Evolutionary conservation across 176 grass and related monocot species (phyloP).

Genomic region (Poa pratensis): DNA sequence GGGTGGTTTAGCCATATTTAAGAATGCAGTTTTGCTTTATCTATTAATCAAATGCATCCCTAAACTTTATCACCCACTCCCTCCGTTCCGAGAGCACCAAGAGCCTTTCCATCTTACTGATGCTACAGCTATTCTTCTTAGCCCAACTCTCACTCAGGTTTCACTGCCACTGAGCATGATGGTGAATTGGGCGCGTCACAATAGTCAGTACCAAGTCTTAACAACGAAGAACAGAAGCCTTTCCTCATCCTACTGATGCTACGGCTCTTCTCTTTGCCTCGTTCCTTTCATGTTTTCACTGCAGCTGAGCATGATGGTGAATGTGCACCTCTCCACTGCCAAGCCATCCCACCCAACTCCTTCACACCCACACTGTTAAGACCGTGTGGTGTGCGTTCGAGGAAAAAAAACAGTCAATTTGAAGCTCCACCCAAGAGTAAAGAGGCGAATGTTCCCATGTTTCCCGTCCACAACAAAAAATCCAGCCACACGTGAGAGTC

Average conservation of each 20-base stretch:
- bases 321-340: background rate
- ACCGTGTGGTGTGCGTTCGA: background rate
- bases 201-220: conserved; percentile 9
- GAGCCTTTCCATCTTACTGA: background rate
- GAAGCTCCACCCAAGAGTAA: background rate
- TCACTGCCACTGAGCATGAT: background rate
- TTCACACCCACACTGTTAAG: background rate
- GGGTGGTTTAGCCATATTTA: background rate
- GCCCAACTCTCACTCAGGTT: background rate
- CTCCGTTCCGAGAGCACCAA: background rate
- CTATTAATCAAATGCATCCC: background rate
- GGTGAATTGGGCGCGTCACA: background rate
- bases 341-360: background rate
- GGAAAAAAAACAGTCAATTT: background rate
- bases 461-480: background rate
- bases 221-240: background rate
- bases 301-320: background rate
- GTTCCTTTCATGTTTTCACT: background rate
- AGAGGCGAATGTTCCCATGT: background rate
- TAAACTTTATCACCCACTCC: background rate
- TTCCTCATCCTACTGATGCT: conserved; percentile 17
- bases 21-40: background rate
- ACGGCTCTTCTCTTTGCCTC: conserved; percentile 1
- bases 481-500: background rate
- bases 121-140: conserved; percentile 20